Evolutionary conservation across 2,329 filamentous ascomycete genomes (phyloP), one percentile per base, ranked within the genome.

Genomic region (Fusarium lyarnte): DNA sequence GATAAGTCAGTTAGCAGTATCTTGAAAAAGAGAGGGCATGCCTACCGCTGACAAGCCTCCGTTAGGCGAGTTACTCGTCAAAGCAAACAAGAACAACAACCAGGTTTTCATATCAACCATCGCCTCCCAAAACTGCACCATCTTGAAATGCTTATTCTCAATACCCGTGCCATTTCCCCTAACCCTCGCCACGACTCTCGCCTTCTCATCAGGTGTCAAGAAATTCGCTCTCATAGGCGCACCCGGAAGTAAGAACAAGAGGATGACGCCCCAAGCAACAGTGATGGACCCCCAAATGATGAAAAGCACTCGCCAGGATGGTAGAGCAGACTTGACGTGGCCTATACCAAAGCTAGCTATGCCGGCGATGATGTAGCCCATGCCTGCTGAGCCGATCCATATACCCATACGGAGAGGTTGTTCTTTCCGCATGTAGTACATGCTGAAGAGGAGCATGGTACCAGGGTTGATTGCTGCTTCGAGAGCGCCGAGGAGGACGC

Each of bases 101-200:
- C 88, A 91, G 0, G 87, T 88, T 79, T 91, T 90, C 0, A 87
- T 83, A 70, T 91, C 89, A 7, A 77, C 52, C 2, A 85, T 73
- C 1, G 85, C 85, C 71, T 88, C 86, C 17, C 79, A 78, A 31
- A 88, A 83, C 67, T 87, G 86, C 16, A 79, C 77, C 70, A 79
- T 79, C 66, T 87, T 86, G 29, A 88, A 74, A 71, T 84, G 77
- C 71, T 87, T 87, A 62, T 89, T 88, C 75, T 88, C 87, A 10
- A 77, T 74, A 13, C 86, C 86, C 0, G 86, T 88, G 60, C 88
- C 87, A 58, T 88, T 87, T 3, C 82, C 82, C 8, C 84, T 80
- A 3, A 89, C 72, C 9, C 87, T 80, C 60, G 86, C 83, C 14
- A 89, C 82, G 4, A 85, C 86, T 31, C 87, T 82, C 8, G 82